phyloP scores from a whole-genome alignment of 2,329 filamentous ascomycete genomes.

The Xylariaceae sp. region DNA sequence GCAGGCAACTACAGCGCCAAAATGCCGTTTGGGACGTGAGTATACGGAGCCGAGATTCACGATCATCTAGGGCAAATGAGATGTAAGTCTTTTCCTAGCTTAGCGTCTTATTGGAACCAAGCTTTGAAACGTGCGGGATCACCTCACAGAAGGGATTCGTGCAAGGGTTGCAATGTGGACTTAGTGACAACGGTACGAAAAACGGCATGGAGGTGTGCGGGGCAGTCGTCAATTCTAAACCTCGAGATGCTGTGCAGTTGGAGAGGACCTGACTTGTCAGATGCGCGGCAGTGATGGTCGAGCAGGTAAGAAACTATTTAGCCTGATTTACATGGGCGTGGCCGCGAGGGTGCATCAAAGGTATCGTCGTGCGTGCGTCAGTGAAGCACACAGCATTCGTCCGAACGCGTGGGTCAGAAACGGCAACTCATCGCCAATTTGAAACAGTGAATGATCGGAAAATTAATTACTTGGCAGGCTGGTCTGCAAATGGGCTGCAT shows the following conservation, averaged over 20 bases:
- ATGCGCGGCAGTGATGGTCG: conserved; percentile 18
- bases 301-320: conserved; percentile 19
- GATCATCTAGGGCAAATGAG: conserved; percentile 16
- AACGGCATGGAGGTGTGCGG: conserved; percentile 9
- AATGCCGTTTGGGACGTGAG: background rate
- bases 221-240: conserved; percentile 20
- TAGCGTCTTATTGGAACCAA: conserved; percentile 14
- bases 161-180: background rate
- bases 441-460: too few relatives aligned
- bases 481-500: too few relatives aligned
- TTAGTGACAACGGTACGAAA: background rate
- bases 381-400: too few relatives aligned
- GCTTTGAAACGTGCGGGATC: conserved; percentile 12
- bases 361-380: too few relatives aligned
- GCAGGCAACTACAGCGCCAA: too few relatives aligned
- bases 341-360: conserved; percentile 1
- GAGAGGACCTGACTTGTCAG: conserved; percentile 8
- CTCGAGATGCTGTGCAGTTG: conserved; percentile 5
- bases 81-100: conserved; percentile 7
- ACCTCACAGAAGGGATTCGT: conserved; percentile 7
- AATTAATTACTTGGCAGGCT: too few relatives aligned
- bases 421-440: too few relatives aligned
- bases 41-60: conserved; percentile 6
- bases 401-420: too few relatives aligned
- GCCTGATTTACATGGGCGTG: conserved; percentile 17